A percentile compares a stretch with the other conserved stretches of the same genome.
These are phyloP conservation scores for Aaosphaeria arxii DNA, from an alignment of 2,329 filamentous ascomycete genomes.

Conservation along the genomic window DNA sequence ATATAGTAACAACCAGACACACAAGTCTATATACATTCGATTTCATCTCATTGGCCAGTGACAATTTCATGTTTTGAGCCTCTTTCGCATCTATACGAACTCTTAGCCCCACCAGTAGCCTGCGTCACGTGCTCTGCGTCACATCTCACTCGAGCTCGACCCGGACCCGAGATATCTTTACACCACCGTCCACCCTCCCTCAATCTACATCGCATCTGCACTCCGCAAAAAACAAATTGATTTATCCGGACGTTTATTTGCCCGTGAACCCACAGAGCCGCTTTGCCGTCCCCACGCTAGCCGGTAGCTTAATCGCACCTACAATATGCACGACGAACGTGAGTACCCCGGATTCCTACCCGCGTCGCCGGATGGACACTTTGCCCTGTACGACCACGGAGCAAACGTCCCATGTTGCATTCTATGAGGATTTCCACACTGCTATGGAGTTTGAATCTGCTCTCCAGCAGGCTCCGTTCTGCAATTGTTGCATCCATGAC, in stretches of 20 bases:
- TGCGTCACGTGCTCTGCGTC: background rate
- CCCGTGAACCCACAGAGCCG: background rate
- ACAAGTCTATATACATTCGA: background rate
- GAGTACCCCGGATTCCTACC: conserved; percentile 12
- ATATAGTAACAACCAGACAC: conserved; percentile 31
- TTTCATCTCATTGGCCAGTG: background rate
- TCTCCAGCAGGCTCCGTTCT: no score
- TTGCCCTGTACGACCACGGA: background rate
- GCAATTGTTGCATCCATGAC: no score
- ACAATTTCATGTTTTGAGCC: no score
- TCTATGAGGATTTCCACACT: no score
- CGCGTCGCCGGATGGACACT: background rate
- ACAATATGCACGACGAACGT: conserved; percentile 37
- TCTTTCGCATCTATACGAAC: no score
- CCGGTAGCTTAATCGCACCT: background rate
- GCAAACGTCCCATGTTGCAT: no score
- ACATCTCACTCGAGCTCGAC: background rate
- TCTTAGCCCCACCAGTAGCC: no score
- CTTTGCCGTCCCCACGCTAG: background rate
- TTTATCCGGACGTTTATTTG: background rate
- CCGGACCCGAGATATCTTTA: no score
- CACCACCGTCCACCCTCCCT: background rate
- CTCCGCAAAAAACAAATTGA: conserved; percentile 3
- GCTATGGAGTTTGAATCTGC: no score
- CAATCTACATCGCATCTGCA: background rate